phyloP scores from a whole-genome alignment of 495 filamentous ascomycete genomes.

The Aspergillus ostianus region DNA sequence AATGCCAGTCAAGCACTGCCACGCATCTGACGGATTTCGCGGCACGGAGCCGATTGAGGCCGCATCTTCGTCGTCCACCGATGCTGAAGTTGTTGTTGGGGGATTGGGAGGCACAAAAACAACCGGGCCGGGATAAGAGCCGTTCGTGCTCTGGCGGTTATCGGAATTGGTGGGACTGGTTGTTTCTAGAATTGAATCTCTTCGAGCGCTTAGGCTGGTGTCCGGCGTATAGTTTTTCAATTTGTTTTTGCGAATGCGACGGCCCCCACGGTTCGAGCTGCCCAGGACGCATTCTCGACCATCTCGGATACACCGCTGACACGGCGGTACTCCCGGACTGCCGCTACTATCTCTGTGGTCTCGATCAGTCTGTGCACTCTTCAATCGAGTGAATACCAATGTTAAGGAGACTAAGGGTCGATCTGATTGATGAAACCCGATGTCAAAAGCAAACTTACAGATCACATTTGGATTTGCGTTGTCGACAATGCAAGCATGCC shows the following conservation, averaged over 20 bases:
- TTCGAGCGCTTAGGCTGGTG: slow-evolving; percentile 24
- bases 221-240: slow-evolving; percentile 40
- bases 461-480: slow-evolving; percentile 63
- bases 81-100: slow-evolving; percentile 24
- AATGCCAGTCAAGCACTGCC: slow-evolving; percentile 46
- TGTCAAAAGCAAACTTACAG: slow-evolving; percentile 44
- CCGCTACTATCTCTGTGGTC: slow-evolving; percentile 43
- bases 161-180: slow-evolving; percentile 32
- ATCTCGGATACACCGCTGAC: slow-evolving; percentile 58
- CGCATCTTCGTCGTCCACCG: slow-evolving; percentile 41
- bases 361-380: slow-evolving; percentile 20
- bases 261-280: slow-evolving; percentile 59
- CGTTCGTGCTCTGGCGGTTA: slow-evolving; percentile 24
- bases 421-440: neutral
- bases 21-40: slow-evolving; percentile 48
- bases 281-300: slow-evolving; percentile 60
- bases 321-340: slow-evolving; percentile 52
- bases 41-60: slow-evolving; percentile 42
- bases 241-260: slow-evolving; percentile 55
- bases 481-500: slow-evolving; percentile 61
- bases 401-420: neutral
- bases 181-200: slow-evolving; percentile 26
- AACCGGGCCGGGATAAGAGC: slow-evolving; percentile 37
- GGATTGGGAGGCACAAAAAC: slow-evolving; percentile 39
- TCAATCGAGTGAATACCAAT: too few relatives aligned